Conservation (phyloP, 805 yeast genomes). For the Candida ipomoeae region DNA sequence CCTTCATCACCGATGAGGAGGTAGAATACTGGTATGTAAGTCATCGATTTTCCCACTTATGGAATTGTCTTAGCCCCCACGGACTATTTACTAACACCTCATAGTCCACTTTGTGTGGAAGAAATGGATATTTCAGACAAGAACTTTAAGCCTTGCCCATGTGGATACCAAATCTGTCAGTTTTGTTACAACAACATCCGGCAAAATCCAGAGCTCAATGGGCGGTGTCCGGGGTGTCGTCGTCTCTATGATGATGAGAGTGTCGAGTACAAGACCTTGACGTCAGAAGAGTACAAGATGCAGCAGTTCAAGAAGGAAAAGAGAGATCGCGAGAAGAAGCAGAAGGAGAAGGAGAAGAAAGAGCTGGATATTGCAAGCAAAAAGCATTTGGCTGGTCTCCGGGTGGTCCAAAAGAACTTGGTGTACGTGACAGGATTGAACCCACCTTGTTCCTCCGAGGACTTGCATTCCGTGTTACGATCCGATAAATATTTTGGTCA, state of each 20-base stretch:
- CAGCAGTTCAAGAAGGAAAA: constrained; percentile 79
- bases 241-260: constrained; percentile 88
- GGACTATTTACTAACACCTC: constrained; percentile 18
- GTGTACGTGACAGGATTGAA: constrained; percentile 95
- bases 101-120: constrained; percentile 91
- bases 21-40: constrained; percentile 62
- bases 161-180: constrained; percentile 98
- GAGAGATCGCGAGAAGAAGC: constrained; percentile 77
- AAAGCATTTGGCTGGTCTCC: constrained; percentile 90
- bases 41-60: neutral
- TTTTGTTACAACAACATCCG: constrained; percentile 96
- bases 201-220: constrained; percentile 91
- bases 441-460: constrained; percentile 79
- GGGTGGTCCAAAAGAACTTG: constrained; percentile 96
- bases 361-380: constrained; percentile 82
- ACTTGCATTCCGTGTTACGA: constrained; percentile 73
- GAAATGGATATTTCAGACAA: constrained; percentile 96
- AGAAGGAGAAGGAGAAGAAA: constrained; percentile 84
- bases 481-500: constrained; percentile 97
- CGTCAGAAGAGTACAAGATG: constrained; percentile 81
- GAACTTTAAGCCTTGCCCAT: constrained; percentile 98
- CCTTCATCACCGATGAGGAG: constrained; percentile 70
- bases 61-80: neutral
- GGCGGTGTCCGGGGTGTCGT: constrained; percentile 97
- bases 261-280: constrained; percentile 78